Conservation (phyloP, 2,329 filamentous ascomycete species). For the Ambrosiella cleistominuta region DNA sequence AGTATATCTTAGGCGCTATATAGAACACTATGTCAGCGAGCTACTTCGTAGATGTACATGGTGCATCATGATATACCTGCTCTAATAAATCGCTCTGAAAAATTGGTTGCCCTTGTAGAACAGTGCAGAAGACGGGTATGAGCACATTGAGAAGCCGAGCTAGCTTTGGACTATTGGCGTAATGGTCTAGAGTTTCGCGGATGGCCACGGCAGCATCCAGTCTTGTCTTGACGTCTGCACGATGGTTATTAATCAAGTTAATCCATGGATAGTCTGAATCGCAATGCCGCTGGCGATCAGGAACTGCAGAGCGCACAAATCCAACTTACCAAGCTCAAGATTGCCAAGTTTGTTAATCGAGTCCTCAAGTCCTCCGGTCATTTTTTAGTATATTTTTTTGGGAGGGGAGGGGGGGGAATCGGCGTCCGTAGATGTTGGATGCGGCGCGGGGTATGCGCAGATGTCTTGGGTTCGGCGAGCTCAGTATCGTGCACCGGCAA, state of each 20-base stretch:
- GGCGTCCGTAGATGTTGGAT: neutral
- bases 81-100: conserved; percentile 83
- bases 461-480: no score
- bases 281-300: neutral
- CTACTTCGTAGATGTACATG: neutral
- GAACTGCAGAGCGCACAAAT: neutral
- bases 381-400: neutral
- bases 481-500: no score
- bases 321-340: conserved; percentile 34
- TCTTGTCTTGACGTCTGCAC: conserved; percentile 43
- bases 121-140: conserved; percentile 75
- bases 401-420: no score
- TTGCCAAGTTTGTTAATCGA: conserved; percentile 42
- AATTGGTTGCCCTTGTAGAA: conserved; percentile 69
- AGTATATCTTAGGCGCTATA: conserved; percentile 72
- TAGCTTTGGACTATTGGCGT: conserved; percentile 63
- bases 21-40: neutral
- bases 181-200: conserved; percentile 81
- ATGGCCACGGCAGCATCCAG: conserved; percentile 68
- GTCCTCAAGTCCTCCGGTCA: conserved; percentile 39
- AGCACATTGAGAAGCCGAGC: conserved; percentile 66
- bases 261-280: neutral
- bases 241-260: neutral
- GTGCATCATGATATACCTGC: conserved; percentile 40
- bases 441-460: neutral